phyloP scores from a whole-genome alignment of 305 asterid genomes.

The Fraxinus dipetala region DNA sequence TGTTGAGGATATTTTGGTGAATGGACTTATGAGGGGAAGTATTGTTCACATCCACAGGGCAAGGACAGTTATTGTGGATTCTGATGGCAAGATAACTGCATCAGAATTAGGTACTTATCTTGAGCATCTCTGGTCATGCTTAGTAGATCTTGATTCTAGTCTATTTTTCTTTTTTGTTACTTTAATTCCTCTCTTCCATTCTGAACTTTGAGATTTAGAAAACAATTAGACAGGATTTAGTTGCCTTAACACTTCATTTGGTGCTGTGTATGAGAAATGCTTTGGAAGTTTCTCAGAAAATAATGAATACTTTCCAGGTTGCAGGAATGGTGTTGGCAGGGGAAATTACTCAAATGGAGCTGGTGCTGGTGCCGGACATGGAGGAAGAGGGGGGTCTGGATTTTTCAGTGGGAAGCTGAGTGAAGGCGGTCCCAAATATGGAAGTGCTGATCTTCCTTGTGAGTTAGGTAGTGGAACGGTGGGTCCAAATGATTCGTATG shows the following conservation, averaged over 20 bases:
- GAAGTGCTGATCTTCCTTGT: constrained; percentile 92
- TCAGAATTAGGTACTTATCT: constrained; percentile 68
- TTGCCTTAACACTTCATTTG: background rate
- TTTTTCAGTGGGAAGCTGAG: constrained; percentile 63
- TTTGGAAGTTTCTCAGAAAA: constrained; percentile 24
- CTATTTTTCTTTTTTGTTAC: constrained; percentile 3
- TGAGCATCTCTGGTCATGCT: constrained; percentile 9
- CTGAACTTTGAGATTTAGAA: constrained; percentile 19
- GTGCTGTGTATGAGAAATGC: constrained; percentile 17
- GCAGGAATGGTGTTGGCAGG: constrained; percentile 84
- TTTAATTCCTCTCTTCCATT: constrained; percentile 14
- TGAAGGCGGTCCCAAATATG: constrained; percentile 82
- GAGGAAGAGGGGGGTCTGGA: constrained; percentile 97
- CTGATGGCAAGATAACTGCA: constrained; percentile 79
- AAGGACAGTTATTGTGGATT: constrained; percentile 70
- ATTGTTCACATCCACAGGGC: constrained; percentile 93
- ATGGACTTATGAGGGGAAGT: constrained; percentile 83
- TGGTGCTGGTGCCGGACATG: constrained; percentile 98
- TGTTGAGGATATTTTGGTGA: constrained; percentile 86
- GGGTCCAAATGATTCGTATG: constrained; percentile 67
- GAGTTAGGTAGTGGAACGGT: constrained; percentile 91
- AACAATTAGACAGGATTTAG: background rate
- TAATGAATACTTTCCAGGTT: constrained; percentile 55
- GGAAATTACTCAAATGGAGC: constrained; percentile 94
- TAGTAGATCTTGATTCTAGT: constrained; percentile 13